Conservation (phyloP, 805 yeast genomes). For the Ogataea populi-albae region DNA sequence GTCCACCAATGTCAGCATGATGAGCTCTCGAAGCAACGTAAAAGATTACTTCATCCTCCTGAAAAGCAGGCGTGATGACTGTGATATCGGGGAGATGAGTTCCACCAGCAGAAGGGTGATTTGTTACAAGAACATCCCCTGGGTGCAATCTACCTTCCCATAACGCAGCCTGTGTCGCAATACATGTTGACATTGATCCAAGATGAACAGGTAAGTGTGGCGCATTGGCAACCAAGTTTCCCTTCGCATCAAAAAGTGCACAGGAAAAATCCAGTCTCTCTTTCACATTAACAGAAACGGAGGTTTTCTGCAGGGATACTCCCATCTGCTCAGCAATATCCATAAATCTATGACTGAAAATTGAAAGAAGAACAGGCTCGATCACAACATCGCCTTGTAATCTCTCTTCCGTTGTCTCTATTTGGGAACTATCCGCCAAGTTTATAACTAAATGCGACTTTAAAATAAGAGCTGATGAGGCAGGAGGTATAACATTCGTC, state of each 20-base stretch:
- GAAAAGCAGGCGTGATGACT: conserved; percentile 54
- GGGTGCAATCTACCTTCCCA: conserved; percentile 39
- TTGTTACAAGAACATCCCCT: conserved; percentile 44
- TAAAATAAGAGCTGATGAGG: conserved; percentile 30
- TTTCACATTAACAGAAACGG: conserved; percentile 44
- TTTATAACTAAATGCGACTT: conserved; percentile 32
- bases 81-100: conserved; percentile 53
- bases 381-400: conserved; percentile 37
- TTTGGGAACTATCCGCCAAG: conserved; percentile 2
- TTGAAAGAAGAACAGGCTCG: conserved; percentile 44
- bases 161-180: conserved; percentile 36
- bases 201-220: conserved; percentile 47
- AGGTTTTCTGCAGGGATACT: conserved; percentile 41
- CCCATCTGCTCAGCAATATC: conserved; percentile 51
- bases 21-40: conserved; percentile 60
- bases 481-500: conserved; percentile 35
- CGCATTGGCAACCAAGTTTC: conserved; percentile 28
- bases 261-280: conserved; percentile 48
- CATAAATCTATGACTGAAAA: conserved; percentile 47
- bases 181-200: conserved; percentile 44
- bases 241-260: conserved; percentile 45
- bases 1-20: conserved; percentile 62
- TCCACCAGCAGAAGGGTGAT: conserved; percentile 45
- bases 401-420: conserved; percentile 7
- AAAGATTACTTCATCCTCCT: conserved; percentile 44